Conservation (phyloP, 2,329 filamentous ascomycete genomes). For the Chrysosporium queenslandicum region DNA sequence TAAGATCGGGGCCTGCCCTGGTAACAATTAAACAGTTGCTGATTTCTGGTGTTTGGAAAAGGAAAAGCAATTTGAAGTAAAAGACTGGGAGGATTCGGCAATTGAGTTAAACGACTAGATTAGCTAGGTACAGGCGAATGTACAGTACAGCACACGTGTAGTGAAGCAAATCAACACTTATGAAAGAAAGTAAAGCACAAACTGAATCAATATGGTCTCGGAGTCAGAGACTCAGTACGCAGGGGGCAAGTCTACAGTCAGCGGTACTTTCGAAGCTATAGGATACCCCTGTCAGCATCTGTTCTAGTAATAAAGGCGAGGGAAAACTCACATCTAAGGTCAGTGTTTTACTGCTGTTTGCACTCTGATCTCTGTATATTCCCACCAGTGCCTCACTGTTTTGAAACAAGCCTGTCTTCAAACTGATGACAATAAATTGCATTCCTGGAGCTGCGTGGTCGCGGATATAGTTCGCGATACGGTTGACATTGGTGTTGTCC, state of each 20-base stretch:
- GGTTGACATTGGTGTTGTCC: conserved; percentile 94
- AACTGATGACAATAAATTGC: conserved; percentile 96
- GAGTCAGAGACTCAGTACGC: too few relatives aligned
- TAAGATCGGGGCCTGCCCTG: too few relatives aligned
- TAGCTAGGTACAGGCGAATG: too few relatives aligned
- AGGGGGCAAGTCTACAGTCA: conserved; percentile 2
- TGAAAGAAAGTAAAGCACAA: too few relatives aligned
- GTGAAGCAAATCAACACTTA: neutral
- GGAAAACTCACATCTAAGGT: conserved; percentile 77
- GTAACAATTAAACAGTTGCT: too few relatives aligned
- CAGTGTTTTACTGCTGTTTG: conserved; percentile 82
- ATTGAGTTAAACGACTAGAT: too few relatives aligned
- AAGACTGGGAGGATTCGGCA: too few relatives aligned
- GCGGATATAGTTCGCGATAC: conserved; percentile 91
- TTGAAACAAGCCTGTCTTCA: conserved; percentile 93
- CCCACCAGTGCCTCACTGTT: conserved; percentile 92
- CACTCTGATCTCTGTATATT: conserved; percentile 87
- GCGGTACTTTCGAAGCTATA: conserved; percentile 20
- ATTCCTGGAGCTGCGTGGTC: conserved; percentile 92
- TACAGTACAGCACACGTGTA: neutral
- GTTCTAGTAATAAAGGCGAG: neutral
- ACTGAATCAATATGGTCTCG: too few relatives aligned
- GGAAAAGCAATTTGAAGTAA: too few relatives aligned
- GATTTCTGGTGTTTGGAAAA: too few relatives aligned
- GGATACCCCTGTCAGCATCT: neutral